Evolutionary conservation across 257 asterid genomes (phyloP), one percentile per base, ranked within the genome.

Genomic region (Fraxinus pennsylvanica): DNA sequence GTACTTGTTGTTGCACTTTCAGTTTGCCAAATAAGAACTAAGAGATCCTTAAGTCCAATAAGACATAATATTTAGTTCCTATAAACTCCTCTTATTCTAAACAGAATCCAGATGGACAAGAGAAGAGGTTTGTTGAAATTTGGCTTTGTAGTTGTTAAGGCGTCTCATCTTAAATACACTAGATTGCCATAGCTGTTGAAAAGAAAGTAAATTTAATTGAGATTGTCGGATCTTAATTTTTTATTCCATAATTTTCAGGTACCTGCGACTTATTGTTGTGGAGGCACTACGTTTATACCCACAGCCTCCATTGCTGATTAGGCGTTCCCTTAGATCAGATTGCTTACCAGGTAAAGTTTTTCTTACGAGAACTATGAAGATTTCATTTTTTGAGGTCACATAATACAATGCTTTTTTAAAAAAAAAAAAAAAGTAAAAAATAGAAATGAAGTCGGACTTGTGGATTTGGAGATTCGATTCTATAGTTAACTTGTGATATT

Each of bases 281-380:
- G 99, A 95, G 82, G 12, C 96, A 61, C 84, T 95, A 74, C 97
- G 98, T 21, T 87, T 95, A 80, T 95, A 88, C 82, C 99, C 99
- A 59, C 99, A 95, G 81, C 99, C 99, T 76, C 99, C 99, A 6
- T 86, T 95, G 91, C 98, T 95, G 39, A 95, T 95, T 74, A 89
- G 99, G 81, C 99, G 98, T 82, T 75, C 99, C 85, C 96, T 95
- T 76, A 85, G 75, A 76, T 38, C 97, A 19, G 97, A 95, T 82
- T 83, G 38, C 71, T 82, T 95, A 82, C 99, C 99, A 33, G 98
- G 99, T 95, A 85, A 57, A 75, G 27, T 59, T 63, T 29, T 63
- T 74, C 29, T 13, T 65, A 25, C 3, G 71, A 22, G 9, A 69
- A 19, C 33, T 36, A n/a, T 79, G 65, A 41, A 71, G 63, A 70